phyloP scores from a whole-genome alignment of 2,329 filamentous ascomycete species.

The Aspergillus luchuensis region DNA sequence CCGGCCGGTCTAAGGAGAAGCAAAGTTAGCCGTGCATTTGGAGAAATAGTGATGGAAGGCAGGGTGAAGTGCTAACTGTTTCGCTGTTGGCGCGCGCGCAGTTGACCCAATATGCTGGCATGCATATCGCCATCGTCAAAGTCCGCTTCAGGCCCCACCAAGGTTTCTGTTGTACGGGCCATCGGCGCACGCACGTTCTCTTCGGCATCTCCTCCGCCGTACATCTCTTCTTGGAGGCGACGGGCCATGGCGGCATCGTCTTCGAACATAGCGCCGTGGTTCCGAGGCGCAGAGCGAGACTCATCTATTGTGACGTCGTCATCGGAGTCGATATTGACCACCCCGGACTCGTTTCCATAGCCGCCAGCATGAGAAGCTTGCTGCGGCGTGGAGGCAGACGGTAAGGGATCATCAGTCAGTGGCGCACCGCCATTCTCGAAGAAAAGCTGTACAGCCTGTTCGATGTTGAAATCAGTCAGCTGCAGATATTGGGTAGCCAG shows the following conservation, averaged over 20 bases:
- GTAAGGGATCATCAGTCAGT: conserved; percentile 55
- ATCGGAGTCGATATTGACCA: conserved; percentile 77
- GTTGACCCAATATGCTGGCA: conserved; percentile 65
- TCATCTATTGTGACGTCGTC: conserved; percentile 60
- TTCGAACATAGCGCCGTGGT: conserved; percentile 61
- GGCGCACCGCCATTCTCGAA: conserved; percentile 78
- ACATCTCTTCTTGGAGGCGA: conserved; percentile 88
- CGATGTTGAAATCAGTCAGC: conserved; percentile 79
- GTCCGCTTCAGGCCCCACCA: conserved; percentile 71
- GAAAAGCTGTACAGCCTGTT: conserved; percentile 85
- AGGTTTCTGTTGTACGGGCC: conserved; percentile 84
- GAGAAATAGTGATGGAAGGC: neutral
- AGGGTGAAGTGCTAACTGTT: conserved; percentile 33
- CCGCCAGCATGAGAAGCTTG: conserved; percentile 36
- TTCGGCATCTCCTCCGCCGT: conserved; percentile 56
- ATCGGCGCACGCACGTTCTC: conserved; percentile 85
- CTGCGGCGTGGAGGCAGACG: conserved; percentile 28
- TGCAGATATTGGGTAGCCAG: conserved; percentile 81
- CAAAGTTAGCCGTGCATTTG: conserved; percentile 3
- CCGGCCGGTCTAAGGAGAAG: conserved; percentile 48
- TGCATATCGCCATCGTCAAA: conserved; percentile 59
- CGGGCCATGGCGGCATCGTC: conserved; percentile 94
- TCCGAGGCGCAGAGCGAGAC: conserved; percentile 29
- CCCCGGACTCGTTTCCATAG: conserved; percentile 59
- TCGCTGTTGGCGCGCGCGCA: conserved; percentile 52